These are phyloP conservation scores for Glomus cerebriforme DNA, from an alignment of 192 early-diverging fungal species.

Conservation along the genomic window DNA sequence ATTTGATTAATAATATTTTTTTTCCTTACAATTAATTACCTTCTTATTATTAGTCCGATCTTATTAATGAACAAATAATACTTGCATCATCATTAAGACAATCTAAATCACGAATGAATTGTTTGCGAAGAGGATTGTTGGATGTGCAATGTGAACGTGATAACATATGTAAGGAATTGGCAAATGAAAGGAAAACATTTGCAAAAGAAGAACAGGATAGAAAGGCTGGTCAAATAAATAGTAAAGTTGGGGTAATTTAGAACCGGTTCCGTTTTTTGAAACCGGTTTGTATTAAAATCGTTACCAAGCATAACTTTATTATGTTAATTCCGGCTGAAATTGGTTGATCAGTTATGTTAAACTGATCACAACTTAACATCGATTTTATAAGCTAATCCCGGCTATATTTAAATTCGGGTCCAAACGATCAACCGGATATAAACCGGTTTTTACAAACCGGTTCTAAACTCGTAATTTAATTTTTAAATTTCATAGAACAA, in stretches of 20 bases:
- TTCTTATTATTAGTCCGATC: not conserved
- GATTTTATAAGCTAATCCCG: too few species aligned
- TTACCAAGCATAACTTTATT: too few species aligned
- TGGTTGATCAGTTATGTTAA: too few species aligned
- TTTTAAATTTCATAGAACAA: conserved; percentile 4
- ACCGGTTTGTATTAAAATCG: too few species aligned
- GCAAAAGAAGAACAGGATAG: conserved; percentile 14
- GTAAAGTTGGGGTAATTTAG: too few species aligned
- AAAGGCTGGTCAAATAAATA: conserved; percentile 20
- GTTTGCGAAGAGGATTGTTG: conserved; percentile 4
- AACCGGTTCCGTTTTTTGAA: too few species aligned
- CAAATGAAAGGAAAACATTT: not conserved
- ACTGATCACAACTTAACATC: too few species aligned
- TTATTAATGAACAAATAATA: conserved; percentile 9
- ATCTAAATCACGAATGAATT: not conserved
- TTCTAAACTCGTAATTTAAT: too few species aligned
- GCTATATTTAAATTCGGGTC: too few species aligned
- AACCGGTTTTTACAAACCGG: too few species aligned
- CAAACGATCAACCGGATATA: too few species aligned
- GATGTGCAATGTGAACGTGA: conserved; percentile 10
- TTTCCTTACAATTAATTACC: not conserved
- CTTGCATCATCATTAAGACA: not conserved
- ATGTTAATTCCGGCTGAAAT: too few species aligned
- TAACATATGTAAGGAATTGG: not conserved
- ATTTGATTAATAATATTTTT: not conserved